These are phyloP conservation scores for Backusella circina DNA, from an alignment of 192 early-diverging fungal genomes.

Conservation along the genomic window DNA sequence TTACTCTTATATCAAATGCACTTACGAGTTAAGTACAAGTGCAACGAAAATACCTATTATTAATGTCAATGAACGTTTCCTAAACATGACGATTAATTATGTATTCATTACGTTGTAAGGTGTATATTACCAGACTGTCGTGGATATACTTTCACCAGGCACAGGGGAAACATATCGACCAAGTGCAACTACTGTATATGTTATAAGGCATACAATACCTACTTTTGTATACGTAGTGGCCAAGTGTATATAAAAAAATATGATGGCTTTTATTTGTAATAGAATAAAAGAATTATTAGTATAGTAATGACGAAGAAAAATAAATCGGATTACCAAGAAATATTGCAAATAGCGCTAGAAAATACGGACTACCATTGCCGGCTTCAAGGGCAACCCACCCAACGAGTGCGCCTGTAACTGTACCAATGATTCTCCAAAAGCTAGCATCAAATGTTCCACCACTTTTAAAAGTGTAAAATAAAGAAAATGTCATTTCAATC, in stretches of 20 bases:
- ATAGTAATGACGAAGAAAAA: background rate
- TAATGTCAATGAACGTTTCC: constrained; percentile 49
- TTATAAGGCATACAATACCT: constrained; percentile 24
- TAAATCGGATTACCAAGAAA: constrained; percentile 16
- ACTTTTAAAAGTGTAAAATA: background rate
- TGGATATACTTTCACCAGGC: constrained; percentile 18
- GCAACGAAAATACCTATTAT: constrained; percentile 56
- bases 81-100: background rate
- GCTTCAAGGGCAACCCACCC: constrained; percentile 30
- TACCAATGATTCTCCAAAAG: constrained; percentile 43
- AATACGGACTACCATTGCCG: constrained; percentile 17
- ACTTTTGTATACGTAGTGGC: constrained; percentile 28
- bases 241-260: constrained; percentile 33
- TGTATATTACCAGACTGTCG: constrained; percentile 24
- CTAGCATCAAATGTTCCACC: constrained; percentile 43
- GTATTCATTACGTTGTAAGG: background rate
- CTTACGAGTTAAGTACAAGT: constrained; percentile 43
- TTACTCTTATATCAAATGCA: background rate
- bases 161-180: constrained; percentile 14
- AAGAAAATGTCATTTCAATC: background rate
- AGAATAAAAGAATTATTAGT: background rate
- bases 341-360: constrained; percentile 24
- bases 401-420: constrained; percentile 36
- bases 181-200: constrained; percentile 26
- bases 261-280: constrained; percentile 11